Conservation (phyloP, 2,329 filamentous ascomycete genomes). For the Phyllosticta citriasiana region DNA sequence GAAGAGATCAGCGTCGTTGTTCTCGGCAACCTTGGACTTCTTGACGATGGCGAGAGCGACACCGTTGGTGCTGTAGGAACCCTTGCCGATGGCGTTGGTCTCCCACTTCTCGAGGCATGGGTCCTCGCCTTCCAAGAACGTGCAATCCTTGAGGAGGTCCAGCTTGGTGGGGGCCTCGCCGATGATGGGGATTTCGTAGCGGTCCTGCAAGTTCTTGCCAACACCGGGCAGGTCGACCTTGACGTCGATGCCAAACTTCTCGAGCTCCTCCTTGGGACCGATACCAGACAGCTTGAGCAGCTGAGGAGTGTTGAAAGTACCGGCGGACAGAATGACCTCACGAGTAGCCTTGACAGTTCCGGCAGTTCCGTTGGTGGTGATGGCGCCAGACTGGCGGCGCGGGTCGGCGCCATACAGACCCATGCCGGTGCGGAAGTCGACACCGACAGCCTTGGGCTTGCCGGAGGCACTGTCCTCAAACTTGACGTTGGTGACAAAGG, state of each 20-base stretch:
- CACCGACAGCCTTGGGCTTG: slow-evolving; percentile 25
- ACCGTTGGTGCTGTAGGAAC: slow-evolving; percentile 41
- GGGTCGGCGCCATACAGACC: slow-evolving; percentile 32
- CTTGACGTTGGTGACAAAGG: slow-evolving; percentile 54
- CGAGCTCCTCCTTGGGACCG: slow-evolving; percentile 45
- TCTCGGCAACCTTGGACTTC: slow-evolving; percentile 30
- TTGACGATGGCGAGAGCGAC: slow-evolving; percentile 41
- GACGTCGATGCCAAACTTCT: slow-evolving; percentile 43
- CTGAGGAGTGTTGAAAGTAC: slow-evolving; percentile 55
- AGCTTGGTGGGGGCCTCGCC: slow-evolving; percentile 33
- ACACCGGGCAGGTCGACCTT: slow-evolving; percentile 51
- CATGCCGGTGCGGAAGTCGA: slow-evolving; percentile 33
- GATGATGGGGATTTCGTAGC: slow-evolving; percentile 46
- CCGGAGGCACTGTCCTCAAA: slow-evolving; percentile 49
- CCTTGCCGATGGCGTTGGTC: slow-evolving; percentile 21
- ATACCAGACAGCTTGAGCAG: slow-evolving; percentile 57
- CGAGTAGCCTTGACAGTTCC: slow-evolving; percentile 33
- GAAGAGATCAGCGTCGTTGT: slow-evolving; percentile 37
- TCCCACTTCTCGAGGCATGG: slow-evolving; percentile 31
- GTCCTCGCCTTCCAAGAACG: slow-evolving; percentile 26
- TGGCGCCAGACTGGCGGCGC: slow-evolving; percentile 14
- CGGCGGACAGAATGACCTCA: slow-evolving; percentile 39
- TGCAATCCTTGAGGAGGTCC: slow-evolving; percentile 22
- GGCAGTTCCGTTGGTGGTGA: slow-evolving; percentile 23
- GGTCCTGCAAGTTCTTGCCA: slow-evolving; percentile 55